Base-by-base conservation (phyloP, 805 yeast genomes). In the Ogataea paradorogensis region DNA sequence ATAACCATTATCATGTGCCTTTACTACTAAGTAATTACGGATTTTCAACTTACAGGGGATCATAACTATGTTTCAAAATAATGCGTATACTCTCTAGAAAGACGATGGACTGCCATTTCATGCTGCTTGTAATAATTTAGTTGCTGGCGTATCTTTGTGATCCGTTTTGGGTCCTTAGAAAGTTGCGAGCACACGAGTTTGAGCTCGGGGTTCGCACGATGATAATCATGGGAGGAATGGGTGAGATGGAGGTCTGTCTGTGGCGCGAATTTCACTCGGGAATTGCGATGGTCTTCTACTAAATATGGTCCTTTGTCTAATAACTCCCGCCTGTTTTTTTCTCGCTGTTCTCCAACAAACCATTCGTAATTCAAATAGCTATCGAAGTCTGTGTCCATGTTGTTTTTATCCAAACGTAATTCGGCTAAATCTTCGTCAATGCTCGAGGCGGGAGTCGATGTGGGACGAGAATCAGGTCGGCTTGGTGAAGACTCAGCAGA, bases 1-100 rank as follows among this genome's bases (percentile, higher is more conserved):
- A 82, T 44, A 67, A 76, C 27, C 98, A 90, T 59, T 90, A 88
- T 62, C 98, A 90, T 59, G 83, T 90, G 39, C 98, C 98, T 0
- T 65, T 90, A 46, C 71, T 90, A 38, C 67, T 90, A 42, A 80
- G 95, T 30, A 87, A 87, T 56, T 87, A 83, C 63, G 83, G 95
- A 24, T 90, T 89, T 65, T 78, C 95, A 5, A 90, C 97, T 0
- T 90, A 90, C 66, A 74, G 97, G 41, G 98, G 98, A 10, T 55
- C 61, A 11, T 31, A 35, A 24, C 20, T n/a, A 33, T 23, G 65
- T 70, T 46, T 68, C 71, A 55, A 81, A 82, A 57, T 74, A 80
- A 53, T 84, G 91, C 7, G 91, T 84, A 56, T 78, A 74, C 22
- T 63, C 59, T 40, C 69, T 71, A 27, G 86, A 78, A 26, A 67